Conservation (phyloP, 306 rosid genomes). For the Phaseolus lunatus region DNA sequence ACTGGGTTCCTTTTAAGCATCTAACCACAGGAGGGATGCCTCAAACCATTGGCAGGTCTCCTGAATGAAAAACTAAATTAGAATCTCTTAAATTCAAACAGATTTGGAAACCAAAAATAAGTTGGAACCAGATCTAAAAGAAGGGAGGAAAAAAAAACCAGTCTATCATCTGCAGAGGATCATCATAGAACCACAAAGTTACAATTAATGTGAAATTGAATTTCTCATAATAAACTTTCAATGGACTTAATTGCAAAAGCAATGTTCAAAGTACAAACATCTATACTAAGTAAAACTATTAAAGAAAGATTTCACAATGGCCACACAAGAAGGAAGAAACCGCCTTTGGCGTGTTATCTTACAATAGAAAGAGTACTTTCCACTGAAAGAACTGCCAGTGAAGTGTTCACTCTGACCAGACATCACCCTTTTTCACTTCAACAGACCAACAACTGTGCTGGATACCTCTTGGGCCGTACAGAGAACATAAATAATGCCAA, state of each 20-base stretch:
- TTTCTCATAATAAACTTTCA: slow-evolving; percentile 45
- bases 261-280: slow-evolving; percentile 65
- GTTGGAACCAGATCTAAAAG: slow-evolving; percentile 17
- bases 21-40: slow-evolving; percentile 89
- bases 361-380: slow-evolving; percentile 97
- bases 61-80: slow-evolving; percentile 93
- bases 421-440: slow-evolving; percentile 73
- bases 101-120: neutral
- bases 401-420: slow-evolving; percentile 64
- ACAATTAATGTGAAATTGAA: slow-evolving; percentile 41
- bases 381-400: slow-evolving; percentile 85
- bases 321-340: slow-evolving; percentile 66
- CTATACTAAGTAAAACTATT: slow-evolving; percentile 38
- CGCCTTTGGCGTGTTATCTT: slow-evolving; percentile 95
- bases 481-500: slow-evolving; percentile 76
- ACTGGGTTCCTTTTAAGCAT: slow-evolving; percentile 89
- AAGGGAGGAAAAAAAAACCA: slow-evolving; percentile 6
- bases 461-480: slow-evolving; percentile 72
- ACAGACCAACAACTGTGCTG: slow-evolving; percentile 73
- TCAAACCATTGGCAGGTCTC: slow-evolving; percentile 79
- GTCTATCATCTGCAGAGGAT: slow-evolving; percentile 32
- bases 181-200: neutral
- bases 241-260: slow-evolving; percentile 54
- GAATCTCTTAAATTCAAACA: slow-evolving; percentile 71
- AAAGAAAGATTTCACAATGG: slow-evolving; percentile 12